Evolutionary conservation across 2,329 filamentous ascomycete genomes (phyloP), one percentile per base, ranked within the genome.

Genomic region (Diaporthe sp.): DNA sequence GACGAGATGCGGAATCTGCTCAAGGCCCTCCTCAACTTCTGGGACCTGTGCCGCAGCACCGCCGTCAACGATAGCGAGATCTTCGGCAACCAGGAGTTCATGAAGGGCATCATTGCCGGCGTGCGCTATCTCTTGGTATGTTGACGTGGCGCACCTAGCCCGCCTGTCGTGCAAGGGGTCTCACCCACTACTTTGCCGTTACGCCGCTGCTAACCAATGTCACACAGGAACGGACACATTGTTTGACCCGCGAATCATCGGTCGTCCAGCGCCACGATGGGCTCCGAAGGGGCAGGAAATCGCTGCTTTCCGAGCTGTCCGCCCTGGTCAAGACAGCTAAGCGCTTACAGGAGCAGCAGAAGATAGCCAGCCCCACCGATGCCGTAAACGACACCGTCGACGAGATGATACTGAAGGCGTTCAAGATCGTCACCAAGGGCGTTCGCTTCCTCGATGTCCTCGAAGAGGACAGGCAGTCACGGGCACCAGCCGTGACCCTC

Each of bases 381-480:
- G 88, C 91, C 61, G 87, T 94, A 17, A 95, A 95, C 80, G 91
- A 94, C 79, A 91, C 96, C 74, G 91, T 98, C 74, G 96, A 98
- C 81, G 94, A 98, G 82, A 95, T 98, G 91, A 94, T 98, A 34
- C 86, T 98, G 72, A 97, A 96, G 83, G 96, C 96, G 0, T 98
- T 98, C 87, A 95, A 94, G 81, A 95, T 98, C 71, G 94, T 98
- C n/a, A 96, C 93, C 65, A 93, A 96, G 80, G 95, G 94, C 19
- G 95, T 98, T 37, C 90, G 93, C 59, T 98, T 99, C 81, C 89
- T 98, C 57, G 97, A 99, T 79, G 89, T 96, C 2, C 92, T 97
- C 86, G 93, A 94, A 51, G 94, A 92, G 22, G 90, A 93, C 79
- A 84, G 87, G 62, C 86, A 86, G 75, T 82, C 85, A 55, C 86